Conservation (phyloP, 1,284 basidiomycete species). For the Albatrellus sp. region DNA sequence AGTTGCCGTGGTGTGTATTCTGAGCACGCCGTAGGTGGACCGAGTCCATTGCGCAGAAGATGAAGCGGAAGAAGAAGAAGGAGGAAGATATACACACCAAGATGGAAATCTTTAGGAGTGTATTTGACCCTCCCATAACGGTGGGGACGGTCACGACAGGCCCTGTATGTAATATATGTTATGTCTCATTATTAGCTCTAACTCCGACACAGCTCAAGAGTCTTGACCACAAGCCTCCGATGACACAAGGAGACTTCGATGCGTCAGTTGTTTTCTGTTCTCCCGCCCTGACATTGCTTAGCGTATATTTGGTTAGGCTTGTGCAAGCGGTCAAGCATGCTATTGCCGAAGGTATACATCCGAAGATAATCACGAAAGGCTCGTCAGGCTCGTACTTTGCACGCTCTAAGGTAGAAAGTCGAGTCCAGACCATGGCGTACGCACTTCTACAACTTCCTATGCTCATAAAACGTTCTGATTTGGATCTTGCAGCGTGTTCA, state of each 20-base stretch:
- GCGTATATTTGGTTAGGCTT: constrained; percentile 29
- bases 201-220: constrained; percentile 44
- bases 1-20: neutral
- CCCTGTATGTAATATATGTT: constrained; percentile 18
- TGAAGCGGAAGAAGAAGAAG: constrained; percentile 64
- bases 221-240: constrained; percentile 62
- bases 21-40: constrained; percentile 49
- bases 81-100: constrained; percentile 40
- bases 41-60: constrained; percentile 71
- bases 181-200: too few species aligned
- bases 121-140: constrained; percentile 53
- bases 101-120: constrained; percentile 67
- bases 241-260: constrained; percentile 61
- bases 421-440: constrained; percentile 68
- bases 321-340: constrained; percentile 56
- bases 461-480: constrained; percentile 1
- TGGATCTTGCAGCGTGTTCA: constrained; percentile 55
- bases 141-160: constrained; percentile 18
- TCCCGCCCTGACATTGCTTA: neutral
- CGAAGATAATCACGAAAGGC: constrained; percentile 80
- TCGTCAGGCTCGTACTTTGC: constrained; percentile 84
- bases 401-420: constrained; percentile 57
- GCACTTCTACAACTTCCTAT: constrained; percentile 16
- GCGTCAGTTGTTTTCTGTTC: constrained; percentile 30
- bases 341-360: constrained; percentile 68